phyloP scores from a whole-genome alignment of 495 filamentous ascomycete genomes.

The Cenococcum geophilum region DNA sequence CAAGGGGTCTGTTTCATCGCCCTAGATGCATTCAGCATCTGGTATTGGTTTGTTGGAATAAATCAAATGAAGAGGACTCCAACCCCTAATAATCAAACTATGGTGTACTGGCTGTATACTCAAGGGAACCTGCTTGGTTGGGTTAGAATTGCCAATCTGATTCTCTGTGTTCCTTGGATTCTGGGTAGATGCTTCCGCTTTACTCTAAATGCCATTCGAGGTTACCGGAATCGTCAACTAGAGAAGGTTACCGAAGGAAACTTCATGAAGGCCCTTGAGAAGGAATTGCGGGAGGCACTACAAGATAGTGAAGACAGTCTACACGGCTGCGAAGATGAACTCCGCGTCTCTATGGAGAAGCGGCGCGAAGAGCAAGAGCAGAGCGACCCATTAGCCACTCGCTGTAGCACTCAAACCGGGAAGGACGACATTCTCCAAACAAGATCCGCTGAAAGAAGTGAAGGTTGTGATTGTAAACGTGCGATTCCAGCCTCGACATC shows the following conservation, averaged over 20 bases:
- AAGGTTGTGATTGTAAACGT: background rate
- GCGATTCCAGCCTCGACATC: background rate
- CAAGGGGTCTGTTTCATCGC: background rate
- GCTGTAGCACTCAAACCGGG: background rate
- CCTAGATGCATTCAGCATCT: background rate
- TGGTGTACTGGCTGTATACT: background rate
- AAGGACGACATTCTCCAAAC: background rate
- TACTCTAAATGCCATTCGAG: background rate
- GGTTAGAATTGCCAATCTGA: background rate
- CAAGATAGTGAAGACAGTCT: too few relatives aligned
- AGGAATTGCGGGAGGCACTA: background rate
- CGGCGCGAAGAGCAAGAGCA: background rate
- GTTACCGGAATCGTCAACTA: background rate
- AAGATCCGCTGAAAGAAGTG: background rate
- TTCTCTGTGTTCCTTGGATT: background rate
- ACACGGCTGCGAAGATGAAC: background rate
- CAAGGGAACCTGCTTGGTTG: background rate
- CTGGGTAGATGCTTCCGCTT: background rate
- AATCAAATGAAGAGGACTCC: background rate
- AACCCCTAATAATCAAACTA: background rate
- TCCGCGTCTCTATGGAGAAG: background rate
- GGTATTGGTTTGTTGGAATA: background rate
- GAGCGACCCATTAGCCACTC: background rate
- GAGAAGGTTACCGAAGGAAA: background rate
- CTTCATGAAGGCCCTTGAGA: background rate